A percentile compares a stretch with the other conserved stretches of the same genome.
phyloP scores from a whole-genome alignment of 306 rosid species.

The Fragaria vesca region DNA sequence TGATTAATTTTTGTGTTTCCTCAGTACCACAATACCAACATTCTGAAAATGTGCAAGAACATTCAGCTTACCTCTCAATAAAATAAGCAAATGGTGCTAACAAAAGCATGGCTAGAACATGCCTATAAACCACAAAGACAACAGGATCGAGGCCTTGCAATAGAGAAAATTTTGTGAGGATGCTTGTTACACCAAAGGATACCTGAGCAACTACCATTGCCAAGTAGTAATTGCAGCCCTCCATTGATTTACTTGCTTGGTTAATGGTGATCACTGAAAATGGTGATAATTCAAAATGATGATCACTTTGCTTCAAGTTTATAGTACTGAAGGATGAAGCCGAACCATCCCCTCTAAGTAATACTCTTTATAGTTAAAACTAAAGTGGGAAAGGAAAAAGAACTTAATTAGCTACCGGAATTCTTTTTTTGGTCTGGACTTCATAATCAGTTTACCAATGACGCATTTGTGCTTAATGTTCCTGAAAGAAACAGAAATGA shows the following conservation, averaged over 20 bases:
- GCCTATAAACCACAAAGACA: conserved; percentile 33
- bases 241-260: not conserved
- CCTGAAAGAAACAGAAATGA: not conserved
- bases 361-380: conserved; percentile 1
- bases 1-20: not conserved
- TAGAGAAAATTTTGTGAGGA: conserved; percentile 24
- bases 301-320: not conserved
- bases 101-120: conserved; percentile 27
- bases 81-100: conserved; percentile 30
- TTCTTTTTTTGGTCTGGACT: not conserved
- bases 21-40: not conserved
- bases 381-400: not conserved
- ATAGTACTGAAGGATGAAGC: not conserved
- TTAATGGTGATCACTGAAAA: not conserved
- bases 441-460: not conserved
- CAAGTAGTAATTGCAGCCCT: conserved; percentile 8
- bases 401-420: not conserved
- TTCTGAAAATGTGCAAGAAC: not conserved
- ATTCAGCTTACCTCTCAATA: conserved; percentile 26
- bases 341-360: not conserved
- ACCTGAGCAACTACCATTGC: conserved; percentile 25
- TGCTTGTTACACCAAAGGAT: conserved; percentile 22
- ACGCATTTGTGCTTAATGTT: not conserved
- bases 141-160: conserved; percentile 30
- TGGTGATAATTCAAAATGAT: not conserved